phyloP scores from a whole-genome alignment of 2,329 filamentous ascomycete species.

The Claviceps africana region DNA sequence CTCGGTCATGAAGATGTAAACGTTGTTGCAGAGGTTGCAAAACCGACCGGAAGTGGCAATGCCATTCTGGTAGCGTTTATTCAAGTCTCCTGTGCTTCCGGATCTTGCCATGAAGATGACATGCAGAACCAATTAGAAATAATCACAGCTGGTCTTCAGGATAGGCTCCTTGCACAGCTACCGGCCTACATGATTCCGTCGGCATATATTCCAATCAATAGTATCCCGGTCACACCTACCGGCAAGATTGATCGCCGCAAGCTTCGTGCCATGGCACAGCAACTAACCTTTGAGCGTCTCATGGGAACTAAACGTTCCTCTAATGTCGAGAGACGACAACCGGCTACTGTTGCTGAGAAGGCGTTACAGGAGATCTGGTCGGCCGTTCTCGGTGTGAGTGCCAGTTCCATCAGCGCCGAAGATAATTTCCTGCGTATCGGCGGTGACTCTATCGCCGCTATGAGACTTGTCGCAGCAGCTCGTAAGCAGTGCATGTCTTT shows the following conservation, averaged over 20 bases:
- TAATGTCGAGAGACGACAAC: background rate
- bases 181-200: conserved; percentile 4
- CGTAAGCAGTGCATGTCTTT: conserved; percentile 22
- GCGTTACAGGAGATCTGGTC: conserved; percentile 4
- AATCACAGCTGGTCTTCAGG: background rate
- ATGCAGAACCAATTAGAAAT: background rate
- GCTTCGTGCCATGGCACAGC: conserved; percentile 2
- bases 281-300: background rate
- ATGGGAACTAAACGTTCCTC: background rate
- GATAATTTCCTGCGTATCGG: conserved; percentile 34
- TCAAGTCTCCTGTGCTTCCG: background rate
- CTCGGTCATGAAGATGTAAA: conserved; percentile 27
- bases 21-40: conserved; percentile 4
- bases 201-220: conserved; percentile 1
- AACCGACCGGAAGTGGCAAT: background rate
- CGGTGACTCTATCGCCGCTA: conserved; percentile 32
- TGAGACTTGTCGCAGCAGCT: conserved; percentile 23
- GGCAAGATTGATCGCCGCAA: conserved; percentile 5
- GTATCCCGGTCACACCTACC: conserved; percentile 1
- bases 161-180: background rate
- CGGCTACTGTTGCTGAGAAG: background rate
- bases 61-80: conserved; percentile 3
- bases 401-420: conserved; percentile 18
- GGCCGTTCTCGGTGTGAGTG: conserved; percentile 4
- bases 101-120: background rate